Evolutionary conservation across 2,329 filamentous ascomycete species (phyloP), one percentile per base, ranked within the genome.

Genomic region (Neonectria hederae): DNA sequence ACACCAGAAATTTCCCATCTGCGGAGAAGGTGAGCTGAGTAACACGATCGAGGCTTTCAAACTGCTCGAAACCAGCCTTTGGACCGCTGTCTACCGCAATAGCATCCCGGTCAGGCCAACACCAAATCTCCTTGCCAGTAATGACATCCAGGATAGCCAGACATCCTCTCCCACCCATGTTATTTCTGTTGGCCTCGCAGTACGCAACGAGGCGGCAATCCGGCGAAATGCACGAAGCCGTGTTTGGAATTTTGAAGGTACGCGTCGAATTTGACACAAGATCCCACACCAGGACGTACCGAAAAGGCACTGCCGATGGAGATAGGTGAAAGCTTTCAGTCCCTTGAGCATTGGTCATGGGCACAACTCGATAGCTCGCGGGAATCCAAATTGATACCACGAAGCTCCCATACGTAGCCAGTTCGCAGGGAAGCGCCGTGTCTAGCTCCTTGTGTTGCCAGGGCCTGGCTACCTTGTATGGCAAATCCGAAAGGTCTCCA

Each of bases 341-440:
- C 2, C 75, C 74, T 2, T 70, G 70, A 2, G 70, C 53, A 3
- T 71, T 69, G 4, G 75, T 66, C 9, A 72, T 71, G 1, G 75
- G 72, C 8, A 80, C 71, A 11, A 77, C 75, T 14, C 75, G 76
- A 65, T 78, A 80, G 30, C 68, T 74, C 5, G 80, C 78, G 0
- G 79, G 78, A 49, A 81, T 79, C 80, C 80, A 82, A 26, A 81
- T 78, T 8, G 79, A 81, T 1, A 81, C 77, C 6, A 77, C 76
- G 0, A 77, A 72, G 59, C 75, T 78, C 19, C 79, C 80, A 62
- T 81, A 80, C 0, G 79, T 77, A 3, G 73, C 73, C 2, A 82
- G 73, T 19, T 76, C 75, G 11, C 71, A 75, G 1, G 80, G 79
- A 2, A 81, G 72, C 3, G 80, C 79, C 5, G 79, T 80, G 32